Evolutionary conservation across 2,329 filamentous ascomycete genomes (phyloP).

Genomic region (Orbilia brochopaga): DNA sequence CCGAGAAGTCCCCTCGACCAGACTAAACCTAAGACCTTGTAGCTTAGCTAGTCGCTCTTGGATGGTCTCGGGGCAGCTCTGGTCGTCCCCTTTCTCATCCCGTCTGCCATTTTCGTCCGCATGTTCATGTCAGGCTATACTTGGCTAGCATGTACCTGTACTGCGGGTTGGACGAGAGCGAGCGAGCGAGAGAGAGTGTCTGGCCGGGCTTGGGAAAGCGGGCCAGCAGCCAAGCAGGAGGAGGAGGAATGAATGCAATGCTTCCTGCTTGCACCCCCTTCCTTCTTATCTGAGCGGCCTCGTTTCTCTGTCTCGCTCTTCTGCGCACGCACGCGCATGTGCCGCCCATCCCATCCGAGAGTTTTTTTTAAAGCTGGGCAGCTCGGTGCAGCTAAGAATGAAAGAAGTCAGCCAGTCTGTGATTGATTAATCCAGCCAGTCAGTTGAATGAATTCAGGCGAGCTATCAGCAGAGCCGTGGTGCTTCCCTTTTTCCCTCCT

Average conservation of each 20-base stretch:
- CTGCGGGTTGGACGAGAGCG: neutral
- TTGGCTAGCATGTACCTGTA: conserved; percentile 6
- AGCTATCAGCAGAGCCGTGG: neutral
- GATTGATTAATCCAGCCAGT: too few species aligned
- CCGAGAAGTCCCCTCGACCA: conserved; percentile 18
- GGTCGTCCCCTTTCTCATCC: conserved; percentile 47
- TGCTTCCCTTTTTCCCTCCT: conserved; percentile 1
- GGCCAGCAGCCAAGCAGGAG: neutral
- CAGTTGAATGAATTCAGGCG: too few species aligned
- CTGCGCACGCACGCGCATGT: neutral
- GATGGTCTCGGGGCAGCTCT: too few species aligned
- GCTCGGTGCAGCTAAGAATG: neutral
- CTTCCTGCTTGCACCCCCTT: neutral
- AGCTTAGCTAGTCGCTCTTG: conserved; percentile 33
- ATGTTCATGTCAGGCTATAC: conserved; percentile 3
- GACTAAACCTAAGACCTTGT: conserved; percentile 21
- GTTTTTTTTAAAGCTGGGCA: conserved; percentile 4
- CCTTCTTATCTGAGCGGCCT: conserved; percentile 3
- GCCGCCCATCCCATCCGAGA: conserved; percentile 2
- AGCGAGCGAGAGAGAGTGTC: neutral
- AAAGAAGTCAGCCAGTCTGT: too few species aligned
- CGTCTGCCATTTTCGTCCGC: conserved; percentile 47
- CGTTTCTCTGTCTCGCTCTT: too few species aligned
- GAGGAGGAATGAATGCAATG: neutral
- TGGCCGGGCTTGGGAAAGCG: neutral